Evolutionary conservation across 805 yeast genomes (phyloP), one percentile per base, ranked within the genome.

Genomic region (Zygosaccharomyces siamensis): DNA sequence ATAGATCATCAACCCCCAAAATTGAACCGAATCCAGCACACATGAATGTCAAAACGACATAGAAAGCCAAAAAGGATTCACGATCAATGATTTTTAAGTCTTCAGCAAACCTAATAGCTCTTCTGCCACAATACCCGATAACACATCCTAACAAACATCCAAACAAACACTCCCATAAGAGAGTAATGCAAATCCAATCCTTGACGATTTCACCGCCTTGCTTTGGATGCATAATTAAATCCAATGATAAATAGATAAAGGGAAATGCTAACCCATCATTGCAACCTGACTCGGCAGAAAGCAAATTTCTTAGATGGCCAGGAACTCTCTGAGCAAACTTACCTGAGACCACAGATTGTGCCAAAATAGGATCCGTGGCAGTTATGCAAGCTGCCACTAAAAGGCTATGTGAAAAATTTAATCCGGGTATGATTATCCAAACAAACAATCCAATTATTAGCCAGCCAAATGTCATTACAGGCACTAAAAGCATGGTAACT

Each of bases 221-320:
- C 3, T 86, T 86, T 27, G 76, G 75, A 62, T 84, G 80, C n/a
- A 80, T 64, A 45, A 89, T 78, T 41, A 89, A 63, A 61, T 84
- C 78, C 52, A 88, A 69, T 1, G 93, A 81, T 37, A 90, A 62
- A 66, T 69, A 75, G 74, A 87, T 86, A 62, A 89, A 89, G 0
- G 97, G 97, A 62, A 87, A 89, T 0, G 97, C 97, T 93, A 89
- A 84, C 39, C 97, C 97, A 62, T 89, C 97, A 66, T 89, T 89
- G 64, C 96, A 89, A 66, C 96, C 96, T 3, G 69, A 64, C 59
- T 88, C 95, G 0, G 96, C 95, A 27, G 90, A 79, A 23, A 90
- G 71, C 41, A 89, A 68, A 61, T 89, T 86, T 57, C 95, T 75
- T 69, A 89, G 74, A 68, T 89, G 97, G n/a, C 95, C 96, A 1